Percentiles rank a stretch among this genome's conserved stretches.
Conservation (phyloP, 805 yeast species). For the Metschnikowia matae region DNA sequence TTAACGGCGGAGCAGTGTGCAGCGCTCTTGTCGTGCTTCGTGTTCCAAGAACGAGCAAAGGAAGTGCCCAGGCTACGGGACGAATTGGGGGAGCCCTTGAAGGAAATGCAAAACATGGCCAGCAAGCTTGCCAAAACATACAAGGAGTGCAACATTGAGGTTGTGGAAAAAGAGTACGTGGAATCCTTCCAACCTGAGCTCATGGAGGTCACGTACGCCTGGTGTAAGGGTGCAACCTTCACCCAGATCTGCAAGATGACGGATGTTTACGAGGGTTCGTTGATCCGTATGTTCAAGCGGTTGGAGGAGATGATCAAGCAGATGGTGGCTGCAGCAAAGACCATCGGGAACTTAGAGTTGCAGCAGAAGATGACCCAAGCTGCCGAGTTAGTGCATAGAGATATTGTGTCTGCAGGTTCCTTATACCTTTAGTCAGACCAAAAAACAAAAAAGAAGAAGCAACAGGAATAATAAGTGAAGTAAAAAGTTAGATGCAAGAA, state of each 20-base stretch:
- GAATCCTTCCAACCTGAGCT: constrained; percentile 88
- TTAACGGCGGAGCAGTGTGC: constrained; percentile 88
- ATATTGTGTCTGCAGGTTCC: constrained; percentile 94
- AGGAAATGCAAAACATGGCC: constrained; percentile 88
- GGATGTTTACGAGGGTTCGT: constrained; percentile 95
- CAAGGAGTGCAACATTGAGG: constrained; percentile 83
- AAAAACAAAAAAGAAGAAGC: no score
- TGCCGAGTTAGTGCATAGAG: constrained; percentile 84
- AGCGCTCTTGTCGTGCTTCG: constrained; percentile 87
- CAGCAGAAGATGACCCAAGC: constrained; percentile 88
- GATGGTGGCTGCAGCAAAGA: constrained; percentile 84
- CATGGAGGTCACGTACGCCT: constrained; percentile 94
- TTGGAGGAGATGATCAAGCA: constrained; percentile 91
- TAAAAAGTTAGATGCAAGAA: no score
- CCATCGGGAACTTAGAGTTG: constrained; percentile 85
- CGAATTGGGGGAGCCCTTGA: constrained; percentile 88
- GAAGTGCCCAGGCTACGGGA: constrained; percentile 82
- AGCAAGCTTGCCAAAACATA: constrained; percentile 82
- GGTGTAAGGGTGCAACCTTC: constrained; percentile 96
- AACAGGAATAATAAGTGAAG: no score
- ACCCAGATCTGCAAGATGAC: constrained; percentile 98
- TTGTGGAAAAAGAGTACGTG: constrained; percentile 87
- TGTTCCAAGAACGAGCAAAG: constrained; percentile 93
- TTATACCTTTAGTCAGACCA: constrained; percentile 43
- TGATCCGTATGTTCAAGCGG: constrained; percentile 91